phyloP scores from a whole-genome alignment of 2,329 filamentous ascomycete genomes.

The Allantophomopsis cytisporea region DNA sequence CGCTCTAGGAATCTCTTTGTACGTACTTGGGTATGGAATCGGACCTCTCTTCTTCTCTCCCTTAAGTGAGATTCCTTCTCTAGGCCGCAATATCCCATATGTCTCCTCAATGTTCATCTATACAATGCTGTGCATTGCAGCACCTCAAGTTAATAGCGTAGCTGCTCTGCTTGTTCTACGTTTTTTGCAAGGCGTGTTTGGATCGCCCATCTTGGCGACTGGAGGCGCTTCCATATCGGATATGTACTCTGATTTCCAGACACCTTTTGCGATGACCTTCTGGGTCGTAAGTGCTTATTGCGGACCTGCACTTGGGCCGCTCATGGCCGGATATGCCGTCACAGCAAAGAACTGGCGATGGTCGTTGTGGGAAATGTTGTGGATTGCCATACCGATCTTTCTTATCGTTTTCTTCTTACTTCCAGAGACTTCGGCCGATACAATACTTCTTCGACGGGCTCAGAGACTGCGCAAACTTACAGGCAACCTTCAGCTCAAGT shows the following conservation, averaged over 20 bases:
- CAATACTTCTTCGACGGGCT: slow-evolving; percentile 47
- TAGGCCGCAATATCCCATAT: slow-evolving; percentile 52
- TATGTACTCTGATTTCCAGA: slow-evolving; percentile 53
- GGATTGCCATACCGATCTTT: slow-evolving; percentile 35
- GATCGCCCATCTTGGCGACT: slow-evolving; percentile 53
- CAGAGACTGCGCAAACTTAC: slow-evolving; percentile 41
- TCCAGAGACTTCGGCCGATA: slow-evolving; percentile 47
- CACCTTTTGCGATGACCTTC: slow-evolving; percentile 40
- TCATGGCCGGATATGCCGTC: slow-evolving; percentile 54
- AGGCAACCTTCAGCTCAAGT: slow-evolving; percentile 23
- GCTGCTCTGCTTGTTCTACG: slow-evolving; percentile 58
- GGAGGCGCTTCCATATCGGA: slow-evolving; percentile 61
- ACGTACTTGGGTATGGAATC: slow-evolving; percentile 56
- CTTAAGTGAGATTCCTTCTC: slow-evolving; percentile 51
- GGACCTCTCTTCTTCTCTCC: slow-evolving; percentile 63
- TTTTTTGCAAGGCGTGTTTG: slow-evolving; percentile 62
- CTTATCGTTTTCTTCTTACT: slow-evolving; percentile 23
- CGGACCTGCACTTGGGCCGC: slow-evolving; percentile 53
- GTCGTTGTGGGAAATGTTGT: slow-evolving; percentile 51
- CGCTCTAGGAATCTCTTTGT: slow-evolving; percentile 51
- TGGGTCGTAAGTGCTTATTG: slow-evolving; percentile 52
- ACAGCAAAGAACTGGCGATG: slow-evolving; percentile 56
- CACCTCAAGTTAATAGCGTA: slow-evolving; percentile 52
- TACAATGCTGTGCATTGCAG: slow-evolving; percentile 51
- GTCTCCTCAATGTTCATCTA: slow-evolving; percentile 54